Percentiles rank a stretch among this genome's conserved stretches.
phyloP scores from a whole-genome alignment of 164 flowering plant genomes.

The Macadamia integrifolia region DNA sequence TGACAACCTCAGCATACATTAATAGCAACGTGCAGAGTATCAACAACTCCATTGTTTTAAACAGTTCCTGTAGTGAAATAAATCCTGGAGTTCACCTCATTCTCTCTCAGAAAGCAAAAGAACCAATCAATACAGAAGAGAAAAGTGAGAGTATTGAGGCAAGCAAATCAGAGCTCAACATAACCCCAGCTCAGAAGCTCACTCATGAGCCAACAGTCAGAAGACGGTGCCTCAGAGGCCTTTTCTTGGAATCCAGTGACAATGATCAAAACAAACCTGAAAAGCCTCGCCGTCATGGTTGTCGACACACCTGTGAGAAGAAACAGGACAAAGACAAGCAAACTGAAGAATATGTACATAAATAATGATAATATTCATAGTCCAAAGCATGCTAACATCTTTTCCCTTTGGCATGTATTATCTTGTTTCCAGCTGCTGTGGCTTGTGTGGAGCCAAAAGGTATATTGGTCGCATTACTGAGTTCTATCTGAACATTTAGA shows the following conservation, averaged over 20 bases:
- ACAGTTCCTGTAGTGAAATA: constrained; percentile 43
- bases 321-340: constrained; percentile 10
- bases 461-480: not conserved
- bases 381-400: not conserved
- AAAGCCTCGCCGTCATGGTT: constrained; percentile 82
- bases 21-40: constrained; percentile 69
- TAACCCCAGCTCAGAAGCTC: constrained; percentile 34
- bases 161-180: constrained; percentile 31
- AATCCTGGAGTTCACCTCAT: constrained; percentile 59
- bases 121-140: constrained; percentile 13
- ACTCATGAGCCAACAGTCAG: constrained; percentile 41
- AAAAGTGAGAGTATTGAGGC: constrained; percentile 18
- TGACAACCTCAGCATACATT: constrained; percentile 26
- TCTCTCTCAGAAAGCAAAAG: constrained; percentile 10
- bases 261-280: constrained; percentile 63
- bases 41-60: constrained; percentile 58
- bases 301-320: constrained; percentile 31
- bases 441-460: constrained; percentile 1
- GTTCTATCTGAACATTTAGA: not conserved
- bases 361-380: not conserved
- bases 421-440: not conserved
- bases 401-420: constrained; percentile 1
- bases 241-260: constrained; percentile 72
- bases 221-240: constrained; percentile 73
- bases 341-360: constrained; percentile 1